Evolutionary conservation across 2,329 filamentous ascomycete species (phyloP), one percentile per base, ranked within the genome.

Genomic region (Venturia nashicola): DNA sequence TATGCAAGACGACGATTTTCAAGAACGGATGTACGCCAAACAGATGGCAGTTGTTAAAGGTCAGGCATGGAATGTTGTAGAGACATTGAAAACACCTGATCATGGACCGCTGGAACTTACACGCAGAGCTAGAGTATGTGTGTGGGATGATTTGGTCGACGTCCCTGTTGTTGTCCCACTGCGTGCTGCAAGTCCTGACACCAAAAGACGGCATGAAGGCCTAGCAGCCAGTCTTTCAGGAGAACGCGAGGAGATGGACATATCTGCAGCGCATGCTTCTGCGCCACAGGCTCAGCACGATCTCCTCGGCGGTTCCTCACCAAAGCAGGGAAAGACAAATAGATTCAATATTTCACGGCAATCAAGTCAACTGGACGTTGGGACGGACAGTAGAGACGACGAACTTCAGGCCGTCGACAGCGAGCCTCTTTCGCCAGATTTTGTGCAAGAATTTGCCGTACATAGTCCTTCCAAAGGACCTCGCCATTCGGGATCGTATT

Each of bases 41-140:
- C 94, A 99, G 72, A 95, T 99, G 66, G 93, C 94, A 0, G 94
- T 99, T 65, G 96, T 99, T 91, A 99, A 99, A 76, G 94, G 94
- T 12, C 94, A 99, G 73, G 94, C 94, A 0, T 99, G 94, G 91
- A 99, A 99, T 72, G 94, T 99, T 0, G 94, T 99, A 5, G 94
- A 99, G 77, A 97, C 94, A 0, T 82, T 99, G 66, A 99, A 99
- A 74, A 89, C 89, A 20, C 81, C 85, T 0, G 94, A 97, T 71
- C 93, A 97, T 72, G 94, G 94, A 0, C 94, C 94, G 0, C 79
- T 99, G 20, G 94, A 97, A 76, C 83, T 99, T 62, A 97, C 94
- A 5, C 84, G 94, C 67, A 83, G 94, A 68, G 88, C 91, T 60
- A 86, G 93, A 70, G 93, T 99, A 20, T 96, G 91, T 70, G 93